A percentile compares a stretch with the other conserved stretches of the same genome.
Conservation (phyloP, 139 green algal species). For the Chlorella sorokiniana region DNA sequence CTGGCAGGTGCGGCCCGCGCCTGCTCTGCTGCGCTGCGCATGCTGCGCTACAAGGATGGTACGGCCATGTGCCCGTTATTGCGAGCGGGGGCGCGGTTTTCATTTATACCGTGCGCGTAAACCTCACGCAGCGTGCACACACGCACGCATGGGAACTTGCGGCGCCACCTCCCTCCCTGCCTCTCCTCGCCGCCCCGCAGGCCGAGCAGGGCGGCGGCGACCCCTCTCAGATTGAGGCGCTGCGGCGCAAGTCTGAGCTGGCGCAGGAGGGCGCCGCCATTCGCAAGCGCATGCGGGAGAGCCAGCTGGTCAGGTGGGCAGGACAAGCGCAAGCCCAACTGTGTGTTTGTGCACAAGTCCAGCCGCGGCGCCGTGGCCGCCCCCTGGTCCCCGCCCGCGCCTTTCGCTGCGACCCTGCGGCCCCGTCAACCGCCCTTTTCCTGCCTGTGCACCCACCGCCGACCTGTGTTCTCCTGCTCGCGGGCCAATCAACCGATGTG, state of each 20-base stretch:
- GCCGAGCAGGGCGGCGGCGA: conserved; percentile 14
- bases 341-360: background rate
- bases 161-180: no score
- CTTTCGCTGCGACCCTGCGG: background rate
- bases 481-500: no score
- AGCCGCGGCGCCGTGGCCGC: no score
- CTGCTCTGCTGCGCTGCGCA: background rate
- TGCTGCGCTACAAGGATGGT: background rate
- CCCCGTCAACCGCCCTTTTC: background rate
- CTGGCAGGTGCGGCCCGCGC: conserved; percentile 37
- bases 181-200: background rate
- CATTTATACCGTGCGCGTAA: no score
- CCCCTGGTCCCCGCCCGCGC: no score
- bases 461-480: no score
- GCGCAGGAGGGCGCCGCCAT: conserved; percentile 51
- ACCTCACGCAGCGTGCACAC: no score
- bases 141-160: no score
- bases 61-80: no score
- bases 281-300: conserved; percentile 55
- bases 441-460: no score
- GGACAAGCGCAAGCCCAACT: background rate
- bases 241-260: conserved; percentile 51
- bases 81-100: no score
- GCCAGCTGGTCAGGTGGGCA: conserved; percentile 47
- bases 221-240: background rate